These are phyloP conservation scores for Aspergillus unguis DNA, from an alignment of 2,329 filamentous ascomycete genomes.

Conservation along the genomic window DNA sequence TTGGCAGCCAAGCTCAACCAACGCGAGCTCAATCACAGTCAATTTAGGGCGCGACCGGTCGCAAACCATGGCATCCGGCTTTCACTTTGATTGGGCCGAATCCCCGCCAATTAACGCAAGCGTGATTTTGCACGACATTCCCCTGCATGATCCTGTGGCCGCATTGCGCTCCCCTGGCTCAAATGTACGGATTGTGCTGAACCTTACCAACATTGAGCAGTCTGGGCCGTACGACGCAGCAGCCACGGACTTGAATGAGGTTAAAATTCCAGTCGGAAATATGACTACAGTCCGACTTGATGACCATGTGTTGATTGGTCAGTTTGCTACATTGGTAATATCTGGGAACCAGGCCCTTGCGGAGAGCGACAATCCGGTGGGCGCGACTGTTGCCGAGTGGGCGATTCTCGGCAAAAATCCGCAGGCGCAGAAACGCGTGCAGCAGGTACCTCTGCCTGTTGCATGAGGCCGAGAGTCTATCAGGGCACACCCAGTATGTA, in stretches of 20 bases:
- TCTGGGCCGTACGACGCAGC: slow-evolving; percentile 38
- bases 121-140: slow-evolving; percentile 55
- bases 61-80: slow-evolving; percentile 31
- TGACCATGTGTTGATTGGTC: slow-evolving; percentile 31
- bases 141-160: slow-evolving; percentile 22
- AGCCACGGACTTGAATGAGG: slow-evolving; percentile 30
- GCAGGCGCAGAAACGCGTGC: background rate
- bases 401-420: slow-evolving; percentile 36
- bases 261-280: slow-evolving; percentile 40
- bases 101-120: slow-evolving; percentile 53
- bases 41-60: slow-evolving; percentile 44
- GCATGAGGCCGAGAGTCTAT: background rate
- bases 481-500: background rate
- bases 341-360: slow-evolving; percentile 41
- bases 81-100: slow-evolving; percentile 61
- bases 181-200: slow-evolving; percentile 1
- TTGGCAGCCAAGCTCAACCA: slow-evolving; percentile 61
- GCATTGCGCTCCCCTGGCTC: background rate
- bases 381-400: slow-evolving; percentile 49
- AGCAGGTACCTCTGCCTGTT: background rate
- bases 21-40: slow-evolving; percentile 55
- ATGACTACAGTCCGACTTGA: slow-evolving; percentile 41
- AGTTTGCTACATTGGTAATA: slow-evolving; percentile 45
- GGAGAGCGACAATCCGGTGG: slow-evolving; percentile 36
- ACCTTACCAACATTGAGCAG: slow-evolving; percentile 31